These are phyloP conservation scores for Glutinoglossum americanum DNA, from an alignment of 495 filamentous ascomycete species.

Conservation along the genomic window DNA sequence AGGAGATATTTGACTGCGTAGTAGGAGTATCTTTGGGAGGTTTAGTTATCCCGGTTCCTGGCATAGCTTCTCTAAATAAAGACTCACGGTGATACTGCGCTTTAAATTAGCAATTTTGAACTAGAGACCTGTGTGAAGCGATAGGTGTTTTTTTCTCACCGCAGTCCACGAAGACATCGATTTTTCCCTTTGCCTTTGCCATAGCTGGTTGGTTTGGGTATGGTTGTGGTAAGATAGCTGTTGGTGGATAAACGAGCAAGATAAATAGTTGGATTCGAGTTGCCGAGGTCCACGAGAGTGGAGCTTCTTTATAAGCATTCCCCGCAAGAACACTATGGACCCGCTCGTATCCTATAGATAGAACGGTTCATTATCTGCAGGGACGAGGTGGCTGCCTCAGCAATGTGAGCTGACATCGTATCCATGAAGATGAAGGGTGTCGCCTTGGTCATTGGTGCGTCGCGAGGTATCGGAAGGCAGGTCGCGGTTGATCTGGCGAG, in stretches of 20 bases:
- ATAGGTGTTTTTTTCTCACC: slow-evolving; percentile 17
- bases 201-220: neutral
- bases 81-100: neutral
- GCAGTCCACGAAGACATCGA: slow-evolving; percentile 40
- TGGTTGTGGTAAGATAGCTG: neutral
- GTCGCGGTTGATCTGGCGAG: slow-evolving; percentile 54
- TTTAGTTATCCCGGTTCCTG: neutral
- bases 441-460: slow-evolving; percentile 52
- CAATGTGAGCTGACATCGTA: neutral
- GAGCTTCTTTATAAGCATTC: neutral
- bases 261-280: neutral
- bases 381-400: neutral
- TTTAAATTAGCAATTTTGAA: slow-evolving; percentile 9
- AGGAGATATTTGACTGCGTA: slow-evolving; percentile 35
- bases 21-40: slow-evolving; percentile 40
- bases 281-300: neutral
- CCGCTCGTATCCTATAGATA: no score
- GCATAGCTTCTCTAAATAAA: neutral
- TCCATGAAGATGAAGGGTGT: slow-evolving; percentile 19
- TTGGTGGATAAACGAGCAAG: neutral
- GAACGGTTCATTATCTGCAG: neutral
- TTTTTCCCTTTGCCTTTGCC: slow-evolving; percentile 30
- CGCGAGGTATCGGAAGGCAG: slow-evolving; percentile 59
- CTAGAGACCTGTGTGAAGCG: neutral
- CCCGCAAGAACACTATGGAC: neutral